Evolutionary conservation across 23 red algal genomes (phyloP).

Genomic region (Agarophyton chilense): DNA sequence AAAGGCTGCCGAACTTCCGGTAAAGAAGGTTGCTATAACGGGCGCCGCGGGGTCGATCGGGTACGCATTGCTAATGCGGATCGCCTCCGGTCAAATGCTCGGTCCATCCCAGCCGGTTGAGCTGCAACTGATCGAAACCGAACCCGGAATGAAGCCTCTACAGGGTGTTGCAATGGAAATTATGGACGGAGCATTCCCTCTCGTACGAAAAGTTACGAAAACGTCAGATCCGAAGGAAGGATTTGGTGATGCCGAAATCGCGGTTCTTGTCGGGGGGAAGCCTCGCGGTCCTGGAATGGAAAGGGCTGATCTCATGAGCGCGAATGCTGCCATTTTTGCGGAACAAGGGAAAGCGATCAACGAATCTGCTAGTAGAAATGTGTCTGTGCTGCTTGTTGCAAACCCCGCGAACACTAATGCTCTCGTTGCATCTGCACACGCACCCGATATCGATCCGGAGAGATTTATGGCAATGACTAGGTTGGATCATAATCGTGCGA

Average conservation of each 20-base stretch:
- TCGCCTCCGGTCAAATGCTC: conserved; percentile 94
- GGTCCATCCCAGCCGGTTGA: conserved; percentile 87
- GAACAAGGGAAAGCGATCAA: conserved; percentile 95
- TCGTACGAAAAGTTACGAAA: conserved; percentile 71
- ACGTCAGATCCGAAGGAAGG: conserved; percentile 83
- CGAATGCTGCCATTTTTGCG: conserved; percentile 95
- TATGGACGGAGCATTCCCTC: conserved; percentile 95
- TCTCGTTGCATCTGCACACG: conserved; percentile 92
- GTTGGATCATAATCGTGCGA: conserved; percentile 96
- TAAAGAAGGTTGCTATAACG: conserved; percentile 92
- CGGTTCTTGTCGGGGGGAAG: conserved; percentile 87
- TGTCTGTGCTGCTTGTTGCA: conserved; percentile 88
- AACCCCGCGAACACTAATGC: conserved; percentile 98
- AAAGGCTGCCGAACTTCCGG: conserved; percentile 18
- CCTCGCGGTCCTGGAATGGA: conserved; percentile 98
- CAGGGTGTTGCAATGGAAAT: conserved; percentile 97
- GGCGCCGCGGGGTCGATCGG: conserved; percentile 96
- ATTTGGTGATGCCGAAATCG: conserved; percentile 88
- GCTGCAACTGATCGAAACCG: conserved; percentile 87
- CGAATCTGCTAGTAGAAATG: conserved; percentile 63
- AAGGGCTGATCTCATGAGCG: conserved; percentile 85
- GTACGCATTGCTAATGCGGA: conserved; percentile 90
- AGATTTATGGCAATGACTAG: conserved; percentile 95
- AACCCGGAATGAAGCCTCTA: conserved; percentile 86
- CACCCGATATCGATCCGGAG: conserved; percentile 77